phyloP scores from a whole-genome alignment of 2,329 filamentous ascomycete species.

The Talaromyces albobiverticillius region DNA sequence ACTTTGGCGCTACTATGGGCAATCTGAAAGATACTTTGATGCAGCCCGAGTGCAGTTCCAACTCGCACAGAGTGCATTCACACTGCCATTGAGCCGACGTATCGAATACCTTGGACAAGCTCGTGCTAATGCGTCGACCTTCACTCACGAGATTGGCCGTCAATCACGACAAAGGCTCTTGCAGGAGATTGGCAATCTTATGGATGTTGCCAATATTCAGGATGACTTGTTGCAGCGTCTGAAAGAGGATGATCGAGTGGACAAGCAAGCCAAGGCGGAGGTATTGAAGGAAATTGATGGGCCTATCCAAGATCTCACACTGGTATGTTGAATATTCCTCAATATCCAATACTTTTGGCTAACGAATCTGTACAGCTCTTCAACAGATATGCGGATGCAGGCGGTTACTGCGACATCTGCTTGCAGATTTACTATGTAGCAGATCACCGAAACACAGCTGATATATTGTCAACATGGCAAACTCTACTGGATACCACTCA shows the following conservation, averaged over 20 bases:
- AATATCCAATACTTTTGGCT: not conserved
- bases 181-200: conserved; percentile 77
- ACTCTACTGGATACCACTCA: conserved; percentile 74
- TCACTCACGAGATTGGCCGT: conserved; percentile 70
- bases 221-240: conserved; percentile 83
- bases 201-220: conserved; percentile 93
- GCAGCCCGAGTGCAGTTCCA: conserved; percentile 83
- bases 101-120: conserved; percentile 88
- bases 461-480: conserved; percentile 82
- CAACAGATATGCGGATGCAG: conserved; percentile 86
- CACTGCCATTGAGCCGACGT: conserved; percentile 74
- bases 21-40: conserved; percentile 77
- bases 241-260: conserved; percentile 67
- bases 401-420: conserved; percentile 89
- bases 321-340: conserved; percentile 61
- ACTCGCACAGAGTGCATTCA: conserved; percentile 79
- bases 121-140: conserved; percentile 86
- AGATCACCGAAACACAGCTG: conserved; percentile 82
- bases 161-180: conserved; percentile 81
- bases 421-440: conserved; percentile 88
- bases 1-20: conserved; percentile 87
- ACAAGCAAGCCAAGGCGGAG: conserved; percentile 59
- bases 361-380: conserved; percentile 63
- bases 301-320: conserved; percentile 71
- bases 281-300: conserved; percentile 70